These are phyloP conservation scores for Globisporangium nodosum DNA, from an alignment of 352 stramenopile genomes.

Conservation along the genomic window DNA sequence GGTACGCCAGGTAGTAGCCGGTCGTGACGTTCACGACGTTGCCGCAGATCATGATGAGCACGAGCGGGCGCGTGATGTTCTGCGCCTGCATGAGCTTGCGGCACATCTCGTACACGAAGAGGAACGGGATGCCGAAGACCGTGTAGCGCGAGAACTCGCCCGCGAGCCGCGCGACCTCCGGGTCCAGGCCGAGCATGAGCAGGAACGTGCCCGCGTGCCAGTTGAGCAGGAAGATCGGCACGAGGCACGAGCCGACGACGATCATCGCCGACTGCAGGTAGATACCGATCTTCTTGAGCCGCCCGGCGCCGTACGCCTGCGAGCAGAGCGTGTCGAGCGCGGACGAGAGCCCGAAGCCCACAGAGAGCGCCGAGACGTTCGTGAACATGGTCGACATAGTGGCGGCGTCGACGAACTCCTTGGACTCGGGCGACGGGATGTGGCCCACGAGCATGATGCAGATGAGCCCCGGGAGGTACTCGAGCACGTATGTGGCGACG, in stretches of 20 bases:
- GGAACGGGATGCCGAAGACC: constrained; percentile 44
- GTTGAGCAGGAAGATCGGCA: constrained; percentile 41
- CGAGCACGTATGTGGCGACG: constrained; percentile 17
- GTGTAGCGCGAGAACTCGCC: constrained; percentile 46
- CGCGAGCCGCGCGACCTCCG: constrained; percentile 34
- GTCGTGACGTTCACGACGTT: constrained; percentile 56
- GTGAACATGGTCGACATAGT: constrained; percentile 70
- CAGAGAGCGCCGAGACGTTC: constrained; percentile 57
- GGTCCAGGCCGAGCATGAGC: constrained; percentile 36
- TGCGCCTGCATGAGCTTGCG: constrained; percentile 69
- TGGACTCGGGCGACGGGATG: constrained; percentile 39
- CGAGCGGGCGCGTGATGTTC: constrained; percentile 59
- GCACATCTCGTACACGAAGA: constrained; percentile 58
- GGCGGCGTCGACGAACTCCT: constrained; percentile 64
- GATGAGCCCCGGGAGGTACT: constrained; percentile 41
- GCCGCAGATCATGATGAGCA: constrained; percentile 39
- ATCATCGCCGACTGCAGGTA: constrained; percentile 57
- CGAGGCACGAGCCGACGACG: constrained; percentile 34
- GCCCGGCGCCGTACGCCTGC: constrained; percentile 30
- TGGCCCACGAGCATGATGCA: constrained; percentile 66
- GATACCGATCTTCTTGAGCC: constrained; percentile 47
- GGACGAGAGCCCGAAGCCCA: constrained; percentile 39
- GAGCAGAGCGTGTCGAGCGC: constrained; percentile 28
- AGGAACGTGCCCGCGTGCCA: constrained; percentile 47
- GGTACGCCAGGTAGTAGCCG: constrained; percentile 68